These are phyloP conservation scores for Leccinum uliginosum DNA, from an alignment of 768 basidiomycete species.

Conservation along the genomic window DNA sequence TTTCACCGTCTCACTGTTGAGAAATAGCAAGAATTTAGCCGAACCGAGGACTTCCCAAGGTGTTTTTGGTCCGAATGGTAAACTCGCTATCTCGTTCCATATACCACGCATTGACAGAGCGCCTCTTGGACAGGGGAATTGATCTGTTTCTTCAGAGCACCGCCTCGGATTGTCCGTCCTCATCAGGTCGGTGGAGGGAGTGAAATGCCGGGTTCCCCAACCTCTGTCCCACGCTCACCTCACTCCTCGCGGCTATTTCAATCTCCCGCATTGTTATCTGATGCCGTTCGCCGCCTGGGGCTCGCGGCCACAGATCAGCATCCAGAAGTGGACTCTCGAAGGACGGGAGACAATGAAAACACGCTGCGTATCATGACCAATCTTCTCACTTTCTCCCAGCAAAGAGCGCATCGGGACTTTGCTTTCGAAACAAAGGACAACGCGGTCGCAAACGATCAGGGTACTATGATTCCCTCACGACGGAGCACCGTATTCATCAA, in stretches of 20 bases:
- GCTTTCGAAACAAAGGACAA: constrained; percentile 41
- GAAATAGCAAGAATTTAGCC: constrained; percentile 71
- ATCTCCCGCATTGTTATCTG: constrained; percentile 66
- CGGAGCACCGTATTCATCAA: constrained; percentile 60
- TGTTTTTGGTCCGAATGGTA: constrained; percentile 85
- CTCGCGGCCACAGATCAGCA: constrained; percentile 57
- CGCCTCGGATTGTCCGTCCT: constrained; percentile 67
- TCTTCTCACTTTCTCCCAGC: constrained; percentile 57
- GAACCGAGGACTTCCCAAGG: constrained; percentile 87
- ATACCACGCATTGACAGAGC: constrained; percentile 1
- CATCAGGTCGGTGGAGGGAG: constrained; percentile 29
- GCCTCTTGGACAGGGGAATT: constrained; percentile 60
- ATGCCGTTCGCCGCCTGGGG: constrained; percentile 64
- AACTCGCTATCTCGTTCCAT: constrained; percentile 7
- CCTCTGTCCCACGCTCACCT: constrained; percentile 21
- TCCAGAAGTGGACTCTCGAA: constrained; percentile 38
- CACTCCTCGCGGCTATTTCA: constrained; percentile 40
- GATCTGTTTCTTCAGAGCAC: constrained; percentile 80
- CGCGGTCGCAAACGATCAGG: constrained; percentile 12
- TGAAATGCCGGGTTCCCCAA: constrained; percentile 49
- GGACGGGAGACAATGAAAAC: constrained; percentile 48
- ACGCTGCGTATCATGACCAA: constrained; percentile 78
- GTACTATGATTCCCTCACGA: constrained; percentile 31
- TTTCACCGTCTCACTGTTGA: constrained; percentile 48
- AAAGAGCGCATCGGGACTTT: constrained; percentile 34